These are phyloP conservation scores for Zizania palustris DNA, from an alignment of 202 grass and related monocot genomes.

Conservation along the genomic window DNA sequence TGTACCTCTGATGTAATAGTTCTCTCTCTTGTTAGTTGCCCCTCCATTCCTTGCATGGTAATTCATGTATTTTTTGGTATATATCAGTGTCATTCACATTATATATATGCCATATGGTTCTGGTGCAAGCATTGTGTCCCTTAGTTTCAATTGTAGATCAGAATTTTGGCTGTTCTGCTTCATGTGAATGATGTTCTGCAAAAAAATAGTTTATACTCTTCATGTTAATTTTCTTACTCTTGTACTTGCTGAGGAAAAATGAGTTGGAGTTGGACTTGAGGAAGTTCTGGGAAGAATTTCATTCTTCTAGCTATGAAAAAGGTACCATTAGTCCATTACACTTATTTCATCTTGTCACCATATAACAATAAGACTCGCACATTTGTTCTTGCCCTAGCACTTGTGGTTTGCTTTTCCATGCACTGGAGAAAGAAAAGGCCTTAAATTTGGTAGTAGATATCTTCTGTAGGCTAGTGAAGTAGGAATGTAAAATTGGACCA, in stretches of 20 bases:
- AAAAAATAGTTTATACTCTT: slow-evolving; percentile 11
- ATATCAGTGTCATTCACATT: slow-evolving; percentile 26
- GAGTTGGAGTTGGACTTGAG: slow-evolving; percentile 90
- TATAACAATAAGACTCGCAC: slow-evolving; percentile 33
- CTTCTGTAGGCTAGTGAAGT: slow-evolving; percentile 99
- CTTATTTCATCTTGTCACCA: slow-evolving; percentile 39
- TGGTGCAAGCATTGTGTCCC: not conserved
- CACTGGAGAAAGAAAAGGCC: slow-evolving; percentile 98
- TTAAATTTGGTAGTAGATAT: slow-evolving; percentile 92
- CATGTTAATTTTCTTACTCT: slow-evolving; percentile 41
- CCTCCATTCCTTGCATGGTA: slow-evolving; percentile 30
- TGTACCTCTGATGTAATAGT: not conserved
- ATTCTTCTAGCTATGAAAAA: slow-evolving; percentile 97
- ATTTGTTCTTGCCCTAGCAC: slow-evolving; percentile 33
- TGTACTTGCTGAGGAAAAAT: slow-evolving; percentile 69
- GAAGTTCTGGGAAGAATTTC: slow-evolving; percentile 99
- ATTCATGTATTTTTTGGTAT: slow-evolving; percentile 19
- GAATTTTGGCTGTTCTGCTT: slow-evolving; percentile 29
- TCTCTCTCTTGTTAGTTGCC: slow-evolving; percentile 19
- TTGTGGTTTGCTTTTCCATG: slow-evolving; percentile 41
- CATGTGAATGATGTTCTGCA: slow-evolving; percentile 22
- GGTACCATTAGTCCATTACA: slow-evolving; percentile 40
- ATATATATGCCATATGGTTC: slow-evolving; percentile 4
- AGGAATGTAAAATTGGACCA: too few species aligned
- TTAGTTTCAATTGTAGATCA: slow-evolving; percentile 38